Percentiles rank a stretch among this genome's conserved stretches.
Conservation (phyloP, 2,329 filamentous ascomycete species). For the Chrysoporthe deuterocubensis region DNA sequence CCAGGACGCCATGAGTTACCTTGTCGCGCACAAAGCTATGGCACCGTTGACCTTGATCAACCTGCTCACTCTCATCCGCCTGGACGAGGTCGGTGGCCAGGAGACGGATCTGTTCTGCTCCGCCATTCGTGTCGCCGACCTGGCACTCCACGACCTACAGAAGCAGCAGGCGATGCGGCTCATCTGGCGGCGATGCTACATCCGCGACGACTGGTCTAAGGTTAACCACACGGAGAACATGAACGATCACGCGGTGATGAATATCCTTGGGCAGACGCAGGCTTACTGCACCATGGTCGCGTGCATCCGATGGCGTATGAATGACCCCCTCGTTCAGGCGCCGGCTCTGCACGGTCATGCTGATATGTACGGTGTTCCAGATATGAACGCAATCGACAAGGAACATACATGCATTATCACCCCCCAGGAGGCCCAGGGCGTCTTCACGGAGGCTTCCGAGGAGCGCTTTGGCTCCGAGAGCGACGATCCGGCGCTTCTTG, state of each 20-base stretch:
- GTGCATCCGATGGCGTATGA: conserved; percentile 68
- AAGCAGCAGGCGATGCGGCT: conserved; percentile 61
- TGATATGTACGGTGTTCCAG: conserved; percentile 35
- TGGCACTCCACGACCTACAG: conserved; percentile 58
- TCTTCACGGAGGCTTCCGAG: conserved; percentile 64
- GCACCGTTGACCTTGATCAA: conserved; percentile 70
- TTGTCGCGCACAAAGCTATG: conserved; percentile 75
- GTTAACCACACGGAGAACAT: conserved; percentile 79
- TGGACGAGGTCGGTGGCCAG: conserved; percentile 55
- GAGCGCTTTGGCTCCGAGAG: conserved; percentile 55
- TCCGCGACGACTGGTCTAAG: conserved; percentile 81
- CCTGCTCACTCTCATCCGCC: conserved; percentile 73
- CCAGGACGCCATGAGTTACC: conserved; percentile 67
- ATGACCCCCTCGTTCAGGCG: conserved; percentile 2
- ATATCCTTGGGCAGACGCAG: conserved; percentile 66
- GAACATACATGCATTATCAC: conserved; percentile 50
- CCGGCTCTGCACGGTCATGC: conserved; percentile 27
- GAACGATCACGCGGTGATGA: conserved; percentile 69
- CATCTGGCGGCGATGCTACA: conserved; percentile 87
- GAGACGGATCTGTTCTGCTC: conserved; percentile 73
- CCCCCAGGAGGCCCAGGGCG: conserved; percentile 61
- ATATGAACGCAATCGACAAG: conserved; percentile 42
- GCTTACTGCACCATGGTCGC: conserved; percentile 69
- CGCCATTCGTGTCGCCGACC: conserved; percentile 67
- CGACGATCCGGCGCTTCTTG: conserved; percentile 66